Conservation (phyloP, 768 basidiomycete genomes). For the Gloeopeniophorella convolvens region DNA sequence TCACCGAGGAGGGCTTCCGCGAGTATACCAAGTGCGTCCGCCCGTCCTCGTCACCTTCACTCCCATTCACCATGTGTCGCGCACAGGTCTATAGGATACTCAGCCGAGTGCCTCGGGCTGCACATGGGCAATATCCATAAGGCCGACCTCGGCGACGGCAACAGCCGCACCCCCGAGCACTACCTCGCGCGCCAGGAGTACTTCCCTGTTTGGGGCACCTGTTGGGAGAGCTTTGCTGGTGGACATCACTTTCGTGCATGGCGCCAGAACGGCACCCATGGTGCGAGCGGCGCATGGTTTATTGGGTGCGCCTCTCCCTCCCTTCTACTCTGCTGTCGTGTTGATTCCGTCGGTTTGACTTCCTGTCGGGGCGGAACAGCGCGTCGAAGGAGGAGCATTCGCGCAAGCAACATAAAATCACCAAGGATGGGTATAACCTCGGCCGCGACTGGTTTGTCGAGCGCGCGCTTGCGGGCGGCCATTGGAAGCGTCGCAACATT, state of each 20-base stretch:
- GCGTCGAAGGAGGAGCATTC: constrained; percentile 73
- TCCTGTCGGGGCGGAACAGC: too few species aligned
- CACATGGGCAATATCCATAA: constrained; percentile 70
- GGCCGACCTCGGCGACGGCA: constrained; percentile 81
- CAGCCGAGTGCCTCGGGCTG: constrained; percentile 74
- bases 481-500: constrained; percentile 44
- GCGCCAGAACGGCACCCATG: constrained; percentile 77
- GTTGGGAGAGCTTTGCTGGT: constrained; percentile 84
- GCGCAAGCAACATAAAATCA: constrained; percentile 62
- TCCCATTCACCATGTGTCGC: neutral
- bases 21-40: constrained; percentile 55
- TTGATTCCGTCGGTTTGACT: neutral
- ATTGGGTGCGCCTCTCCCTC: constrained; percentile 40
- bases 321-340: neutral
- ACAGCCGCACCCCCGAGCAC: constrained; percentile 59
- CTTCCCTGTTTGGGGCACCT: constrained; percentile 74
- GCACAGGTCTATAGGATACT: constrained; percentile 70
- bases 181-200: constrained; percentile 75
- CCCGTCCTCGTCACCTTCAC: neutral
- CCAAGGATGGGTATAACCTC: constrained; percentile 72
- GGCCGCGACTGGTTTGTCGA: constrained; percentile 77
- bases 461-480: constrained; percentile 51
- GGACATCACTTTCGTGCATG: constrained; percentile 87
- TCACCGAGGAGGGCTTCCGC: constrained; percentile 67
- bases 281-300: constrained; percentile 77